These are phyloP conservation scores for Brassica rapa DNA, from an alignment of 345 rosid genomes.

Conservation along the genomic window DNA sequence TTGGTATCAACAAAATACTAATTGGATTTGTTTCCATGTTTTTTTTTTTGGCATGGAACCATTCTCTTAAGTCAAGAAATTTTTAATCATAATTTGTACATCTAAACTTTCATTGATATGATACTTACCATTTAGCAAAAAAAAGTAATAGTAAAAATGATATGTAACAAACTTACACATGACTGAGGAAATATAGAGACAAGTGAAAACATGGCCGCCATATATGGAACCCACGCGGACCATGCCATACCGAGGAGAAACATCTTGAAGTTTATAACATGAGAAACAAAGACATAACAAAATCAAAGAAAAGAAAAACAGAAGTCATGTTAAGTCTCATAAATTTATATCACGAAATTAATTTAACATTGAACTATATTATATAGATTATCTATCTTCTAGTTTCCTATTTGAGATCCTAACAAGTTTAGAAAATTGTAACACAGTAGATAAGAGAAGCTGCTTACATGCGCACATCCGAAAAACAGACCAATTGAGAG, in stretches of 20 bases:
- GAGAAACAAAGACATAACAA: background rate
- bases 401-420: background rate
- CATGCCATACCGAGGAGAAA: slow-evolving; percentile 80
- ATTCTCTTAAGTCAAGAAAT: background rate
- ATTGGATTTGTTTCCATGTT: background rate
- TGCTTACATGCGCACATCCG: slow-evolving; percentile 65
- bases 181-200: slow-evolving; percentile 67
- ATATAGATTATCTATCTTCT: background rate
- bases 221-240: slow-evolving; percentile 89
- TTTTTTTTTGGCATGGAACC: background rate
- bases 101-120: background rate
- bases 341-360: background rate
- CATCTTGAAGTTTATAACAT: slow-evolving; percentile 45
- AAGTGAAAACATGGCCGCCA: slow-evolving; percentile 62
- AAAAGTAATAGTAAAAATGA: background rate
- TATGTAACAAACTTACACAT: slow-evolving; percentile 57
- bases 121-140: background rate
- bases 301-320: background rate
- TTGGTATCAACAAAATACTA: background rate
- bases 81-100: background rate
- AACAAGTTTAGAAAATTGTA: background rate
- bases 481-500: slow-evolving; percentile 81
- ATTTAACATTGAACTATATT: background rate
- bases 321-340: background rate
- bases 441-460: background rate